phyloP scores from a whole-genome alignment of 2,329 filamentous ascomycete genomes.

The Bisporella sp. region DNA sequence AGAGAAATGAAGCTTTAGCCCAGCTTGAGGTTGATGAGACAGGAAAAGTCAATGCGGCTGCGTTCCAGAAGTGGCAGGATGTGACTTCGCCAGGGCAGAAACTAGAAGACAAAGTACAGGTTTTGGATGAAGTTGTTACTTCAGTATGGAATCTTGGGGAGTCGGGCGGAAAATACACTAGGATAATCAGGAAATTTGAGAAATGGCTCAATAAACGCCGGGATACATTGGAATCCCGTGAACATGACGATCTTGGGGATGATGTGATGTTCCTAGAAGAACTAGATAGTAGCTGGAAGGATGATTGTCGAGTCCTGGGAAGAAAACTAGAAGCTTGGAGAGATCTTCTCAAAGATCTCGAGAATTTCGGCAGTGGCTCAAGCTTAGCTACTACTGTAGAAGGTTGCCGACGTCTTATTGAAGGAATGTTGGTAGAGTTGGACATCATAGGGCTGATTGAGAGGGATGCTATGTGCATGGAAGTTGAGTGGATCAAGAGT shows the following conservation, averaged over 20 bases:
- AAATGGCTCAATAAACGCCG: conserved; percentile 45
- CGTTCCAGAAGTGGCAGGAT: conserved; percentile 43
- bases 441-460: conserved; percentile 56
- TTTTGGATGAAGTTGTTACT: conserved; percentile 48
- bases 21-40: conserved; percentile 37
- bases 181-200: conserved; percentile 51
- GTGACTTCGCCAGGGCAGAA: conserved; percentile 24
- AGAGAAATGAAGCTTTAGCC: conserved; percentile 35
- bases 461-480: conserved; percentile 45
- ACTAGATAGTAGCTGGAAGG: conserved; percentile 51
- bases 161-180: conserved; percentile 46
- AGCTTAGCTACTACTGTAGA: conserved; percentile 42
- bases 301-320: conserved; percentile 45
- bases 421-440: conserved; percentile 57
- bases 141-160: conserved; percentile 53
- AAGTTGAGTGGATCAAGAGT: conserved; percentile 51
- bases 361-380: conserved; percentile 23
- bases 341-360: conserved; percentile 40
- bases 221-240: conserved; percentile 39
- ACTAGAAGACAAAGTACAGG: conserved; percentile 50
- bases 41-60: conserved; percentile 42
- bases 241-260: conserved; percentile 22
- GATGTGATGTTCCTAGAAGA: conserved; percentile 44
- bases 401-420: conserved; percentile 41
- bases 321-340: conserved; percentile 50